Evolutionary conservation across 2,329 filamentous ascomycete species (phyloP), one percentile per base, ranked within the genome.

Genomic region (Fusarium irregulare): DNA sequence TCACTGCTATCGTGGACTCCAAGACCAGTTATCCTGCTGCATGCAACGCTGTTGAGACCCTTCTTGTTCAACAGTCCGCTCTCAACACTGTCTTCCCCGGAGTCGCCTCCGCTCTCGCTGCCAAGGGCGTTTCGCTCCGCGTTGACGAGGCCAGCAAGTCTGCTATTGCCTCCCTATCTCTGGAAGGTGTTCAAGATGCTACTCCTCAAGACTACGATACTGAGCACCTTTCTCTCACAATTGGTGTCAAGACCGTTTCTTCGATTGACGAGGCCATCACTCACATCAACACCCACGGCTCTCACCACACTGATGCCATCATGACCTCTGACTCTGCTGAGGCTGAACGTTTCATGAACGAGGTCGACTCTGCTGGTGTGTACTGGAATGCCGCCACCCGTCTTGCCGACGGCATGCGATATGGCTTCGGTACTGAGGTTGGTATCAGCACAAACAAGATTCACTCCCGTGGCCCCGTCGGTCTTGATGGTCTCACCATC

Each of bases 391-490:
- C 94, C 10, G 97, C 93, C 25, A 97, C 93, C 11, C 89, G 96
- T 53, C 95, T 99, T 82, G 94, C 94, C 8, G 96, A 99, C 79
- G 96, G 96, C 10, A 98, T 97, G 92, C 88, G 96, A 44, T 98
- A 97, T 79, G 96, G 96, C 10, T 99, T 99, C 81, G 96, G 96
- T 49, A 98, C 96, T 0, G 96, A 99, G 82, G 96, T 99, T 25
- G 96, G 96, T 57, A 98, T 99, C 81, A 97, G 93, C 83, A 99
- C 96, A 51, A 99, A 98, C 85, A 99, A 98, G 85, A 97, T 99
- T 70, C 96, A 99, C 79, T 92, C 93, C 2, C 86, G 96, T 53
- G 96, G 96, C 1, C 96, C 96, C 0, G 96, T 99, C 8, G 96
- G 96, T 2, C 83, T 99, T 55, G 96, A 98, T 77, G 96, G 96